These are phyloP conservation scores for Phytopythium ostracodes DNA, from an alignment of 352 stramenopile species.

Conservation along the genomic window DNA sequence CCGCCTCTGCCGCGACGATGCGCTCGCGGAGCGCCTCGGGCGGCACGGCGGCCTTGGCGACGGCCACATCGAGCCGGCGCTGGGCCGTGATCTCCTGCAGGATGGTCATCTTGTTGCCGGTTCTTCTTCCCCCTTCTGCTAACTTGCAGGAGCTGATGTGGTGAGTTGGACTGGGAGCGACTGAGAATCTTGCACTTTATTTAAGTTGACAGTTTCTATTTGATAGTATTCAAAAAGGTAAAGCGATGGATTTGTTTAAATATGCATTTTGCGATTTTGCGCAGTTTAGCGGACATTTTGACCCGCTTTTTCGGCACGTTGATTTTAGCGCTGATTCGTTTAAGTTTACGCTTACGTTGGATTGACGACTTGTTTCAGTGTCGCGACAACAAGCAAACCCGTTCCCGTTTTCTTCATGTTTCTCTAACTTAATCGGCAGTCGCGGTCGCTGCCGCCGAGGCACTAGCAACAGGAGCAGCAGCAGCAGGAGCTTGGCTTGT, in stretches of 20 bases:
- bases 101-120: constrained; percentile 47
- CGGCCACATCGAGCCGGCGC: constrained; percentile 59
- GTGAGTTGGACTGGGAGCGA: neutral
- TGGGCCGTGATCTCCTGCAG: constrained; percentile 76
- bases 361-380: neutral
- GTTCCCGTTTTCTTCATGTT: neutral
- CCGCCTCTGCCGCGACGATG: constrained; percentile 77
- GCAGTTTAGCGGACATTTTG: too few species aligned
- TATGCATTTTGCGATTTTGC: too few species aligned
- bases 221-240: too few species aligned
- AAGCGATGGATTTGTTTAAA: too few species aligned
- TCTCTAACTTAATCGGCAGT: constrained; percentile 3
- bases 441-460: neutral
- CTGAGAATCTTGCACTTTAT: neutral
- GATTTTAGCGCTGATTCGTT: too few species aligned
- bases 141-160: neutral
- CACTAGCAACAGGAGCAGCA: neutral
- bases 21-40: constrained; percentile 53
- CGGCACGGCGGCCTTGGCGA: constrained; percentile 40
- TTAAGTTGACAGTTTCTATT: constrained; percentile 2
- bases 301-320: too few species aligned
- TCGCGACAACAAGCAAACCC: neutral
- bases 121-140: neutral
- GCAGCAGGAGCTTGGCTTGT: neutral
- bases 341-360: too few species aligned